Evolutionary conservation across 345 rosid genomes (phyloP).

Genomic region (Ceriops decandra): DNA sequence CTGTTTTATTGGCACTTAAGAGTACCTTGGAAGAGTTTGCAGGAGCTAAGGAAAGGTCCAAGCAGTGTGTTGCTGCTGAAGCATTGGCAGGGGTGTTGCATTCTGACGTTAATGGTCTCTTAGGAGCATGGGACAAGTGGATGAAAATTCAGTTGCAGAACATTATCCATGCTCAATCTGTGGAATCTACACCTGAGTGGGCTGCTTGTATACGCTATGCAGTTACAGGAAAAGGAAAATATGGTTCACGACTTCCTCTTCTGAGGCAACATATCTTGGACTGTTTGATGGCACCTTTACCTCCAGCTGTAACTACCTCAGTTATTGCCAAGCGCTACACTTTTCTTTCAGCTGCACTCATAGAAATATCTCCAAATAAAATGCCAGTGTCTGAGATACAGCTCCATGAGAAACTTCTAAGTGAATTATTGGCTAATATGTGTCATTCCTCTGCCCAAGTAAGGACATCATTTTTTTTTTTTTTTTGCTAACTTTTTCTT

Average conservation of each 20-base stretch:
- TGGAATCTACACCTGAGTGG: constrained; percentile 98
- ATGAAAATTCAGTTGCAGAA: constrained; percentile 76
- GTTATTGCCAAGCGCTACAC: constrained; percentile 93
- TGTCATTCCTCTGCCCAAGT: constrained; percentile 97
- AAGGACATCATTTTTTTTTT: constrained; percentile 27
- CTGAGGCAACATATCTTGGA: constrained; percentile 78
- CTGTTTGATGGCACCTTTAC: constrained; percentile 72
- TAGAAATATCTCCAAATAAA: constrained; percentile 80
- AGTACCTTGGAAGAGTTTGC: constrained; percentile 76
- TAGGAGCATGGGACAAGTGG: constrained; percentile 88
- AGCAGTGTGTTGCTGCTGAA: constrained; percentile 99
- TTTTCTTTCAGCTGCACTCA: constrained; percentile 85
- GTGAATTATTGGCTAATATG: constrained; percentile 79
- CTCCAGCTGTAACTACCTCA: constrained; percentile 75
- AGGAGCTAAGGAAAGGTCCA: constrained; percentile 86
- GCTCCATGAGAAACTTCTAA: constrained; percentile 62
- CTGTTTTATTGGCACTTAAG: constrained; percentile 66
- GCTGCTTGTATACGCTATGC: constrained; percentile 97
- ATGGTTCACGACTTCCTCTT: constrained; percentile 73
- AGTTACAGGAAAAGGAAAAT: constrained; percentile 95
- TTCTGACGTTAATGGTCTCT: constrained; percentile 81
- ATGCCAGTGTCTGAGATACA: constrained; percentile 75
- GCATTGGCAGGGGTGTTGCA: constrained; percentile 91
- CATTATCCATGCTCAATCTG: constrained; percentile 75
- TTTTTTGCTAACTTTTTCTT: background rate